These are phyloP conservation scores for Cardamine chenopodiifolia DNA, from an alignment of 345 rosid genomes.

Conservation along the genomic window DNA sequence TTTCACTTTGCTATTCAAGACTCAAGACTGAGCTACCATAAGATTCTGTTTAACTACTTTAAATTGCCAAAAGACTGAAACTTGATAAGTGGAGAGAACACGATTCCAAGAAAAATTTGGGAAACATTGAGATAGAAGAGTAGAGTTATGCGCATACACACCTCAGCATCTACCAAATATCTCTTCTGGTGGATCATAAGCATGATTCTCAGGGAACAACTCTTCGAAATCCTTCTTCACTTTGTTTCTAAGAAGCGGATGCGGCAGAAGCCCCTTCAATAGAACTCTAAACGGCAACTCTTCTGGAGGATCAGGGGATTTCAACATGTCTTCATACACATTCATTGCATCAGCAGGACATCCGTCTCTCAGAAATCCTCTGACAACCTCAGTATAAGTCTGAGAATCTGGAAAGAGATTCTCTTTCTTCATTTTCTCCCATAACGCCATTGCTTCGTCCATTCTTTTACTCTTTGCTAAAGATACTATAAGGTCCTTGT, in stretches of 20 bases:
- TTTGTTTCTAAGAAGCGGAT: slow-evolving; percentile 83
- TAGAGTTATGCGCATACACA: slow-evolving; percentile 24
- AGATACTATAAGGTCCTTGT: slow-evolving; percentile 81
- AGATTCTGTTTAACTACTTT: background rate
- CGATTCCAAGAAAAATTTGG: slow-evolving; percentile 7
- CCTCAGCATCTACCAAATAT: slow-evolving; percentile 72
- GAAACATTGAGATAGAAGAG: slow-evolving; percentile 15
- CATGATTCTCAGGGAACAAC: slow-evolving; percentile 82
- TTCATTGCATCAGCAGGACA: slow-evolving; percentile 95
- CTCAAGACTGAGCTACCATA: background rate
- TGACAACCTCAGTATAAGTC: slow-evolving; percentile 79
- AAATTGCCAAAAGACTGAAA: slow-evolving; percentile 15
- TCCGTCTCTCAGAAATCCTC: slow-evolving; percentile 81
- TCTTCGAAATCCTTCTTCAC: slow-evolving; percentile 94
- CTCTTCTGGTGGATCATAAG: slow-evolving; percentile 94
- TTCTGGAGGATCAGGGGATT: slow-evolving; percentile 87
- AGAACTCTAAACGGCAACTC: slow-evolving; percentile 89
- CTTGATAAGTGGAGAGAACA: background rate
- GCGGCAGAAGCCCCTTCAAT: slow-evolving; percentile 86
- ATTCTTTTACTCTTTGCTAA: slow-evolving; percentile 66
- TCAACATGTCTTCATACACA: slow-evolving; percentile 89
- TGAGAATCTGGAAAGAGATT: slow-evolving; percentile 83
- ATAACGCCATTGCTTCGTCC: slow-evolving; percentile 76
- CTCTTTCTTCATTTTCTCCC: slow-evolving; percentile 82
- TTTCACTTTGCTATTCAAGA: slow-evolving; percentile 7